Conservation (phyloP, 441 rosid species). For the Eruca vesicaria region DNA sequence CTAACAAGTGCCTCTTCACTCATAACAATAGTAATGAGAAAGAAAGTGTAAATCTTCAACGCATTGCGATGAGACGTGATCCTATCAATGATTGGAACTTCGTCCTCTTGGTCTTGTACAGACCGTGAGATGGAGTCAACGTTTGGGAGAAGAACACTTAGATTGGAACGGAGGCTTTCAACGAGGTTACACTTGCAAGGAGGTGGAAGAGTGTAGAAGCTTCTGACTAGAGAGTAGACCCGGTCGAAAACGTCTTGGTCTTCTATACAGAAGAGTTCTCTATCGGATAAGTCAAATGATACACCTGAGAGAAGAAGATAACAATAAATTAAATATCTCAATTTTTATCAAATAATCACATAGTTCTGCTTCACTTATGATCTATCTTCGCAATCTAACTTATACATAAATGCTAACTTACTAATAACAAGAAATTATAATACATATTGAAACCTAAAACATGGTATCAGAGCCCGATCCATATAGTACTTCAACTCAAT, state of each 20-base stretch:
- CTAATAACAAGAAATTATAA: too few relatives aligned
- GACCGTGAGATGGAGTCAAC: constrained; percentile 75
- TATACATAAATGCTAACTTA: too few relatives aligned
- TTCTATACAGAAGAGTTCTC: constrained; percentile 87
- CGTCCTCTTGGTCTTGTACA: constrained; percentile 55
- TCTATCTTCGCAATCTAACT: too few relatives aligned
- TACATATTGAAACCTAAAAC: too few relatives aligned
- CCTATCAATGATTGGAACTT: constrained; percentile 53
- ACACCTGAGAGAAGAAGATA: constrained; percentile 48
- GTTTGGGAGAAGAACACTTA: constrained; percentile 94
- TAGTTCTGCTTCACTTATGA: too few relatives aligned
- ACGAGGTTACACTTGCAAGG: constrained; percentile 67
- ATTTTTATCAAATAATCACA: too few relatives aligned
- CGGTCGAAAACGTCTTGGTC: constrained; percentile 90
- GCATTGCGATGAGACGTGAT: constrained; percentile 79
- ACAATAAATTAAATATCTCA: background rate
- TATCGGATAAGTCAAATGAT: constrained; percentile 86
- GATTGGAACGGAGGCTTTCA: constrained; percentile 86
- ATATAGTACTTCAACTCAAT: too few relatives aligned
- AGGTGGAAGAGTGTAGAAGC: constrained; percentile 53
- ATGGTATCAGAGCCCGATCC: too few relatives aligned
- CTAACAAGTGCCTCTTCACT: constrained; percentile 54
- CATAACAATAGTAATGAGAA: constrained; percentile 64
- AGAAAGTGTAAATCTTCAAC: constrained; percentile 84
- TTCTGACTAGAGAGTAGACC: constrained; percentile 64